Conservation (phyloP, 2,329 filamentous ascomycete species). For the Botrytis paeoniae region DNA sequence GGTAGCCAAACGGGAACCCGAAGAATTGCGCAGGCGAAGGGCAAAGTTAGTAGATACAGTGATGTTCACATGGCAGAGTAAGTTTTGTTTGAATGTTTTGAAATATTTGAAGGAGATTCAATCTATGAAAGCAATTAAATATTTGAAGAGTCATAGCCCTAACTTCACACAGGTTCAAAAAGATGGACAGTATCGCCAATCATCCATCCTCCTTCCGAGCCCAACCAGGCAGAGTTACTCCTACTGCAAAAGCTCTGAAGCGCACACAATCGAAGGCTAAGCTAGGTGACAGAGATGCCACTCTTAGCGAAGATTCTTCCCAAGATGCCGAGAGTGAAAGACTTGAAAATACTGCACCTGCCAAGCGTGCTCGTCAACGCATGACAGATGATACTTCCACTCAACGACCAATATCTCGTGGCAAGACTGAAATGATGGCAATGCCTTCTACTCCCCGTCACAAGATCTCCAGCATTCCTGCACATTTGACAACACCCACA, state of each 20-base stretch:
- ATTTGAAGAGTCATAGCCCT: background rate
- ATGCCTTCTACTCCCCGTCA: constrained; percentile 44
- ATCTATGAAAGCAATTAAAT: background rate
- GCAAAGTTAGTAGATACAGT: constrained; percentile 76
- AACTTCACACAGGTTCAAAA: constrained; percentile 60
- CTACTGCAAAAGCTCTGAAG: constrained; percentile 47
- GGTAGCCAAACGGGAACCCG: constrained; percentile 49
- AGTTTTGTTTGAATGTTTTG: background rate
- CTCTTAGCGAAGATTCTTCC: constrained; percentile 15
- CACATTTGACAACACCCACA: constrained; percentile 71
- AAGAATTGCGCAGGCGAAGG: constrained; percentile 76
- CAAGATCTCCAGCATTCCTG: constrained; percentile 45
- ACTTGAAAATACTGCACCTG: constrained; percentile 41
- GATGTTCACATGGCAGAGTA: constrained; percentile 74
- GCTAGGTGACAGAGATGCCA: constrained; percentile 54
- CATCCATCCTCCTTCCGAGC: constrained; percentile 77
- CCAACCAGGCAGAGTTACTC: constrained; percentile 52
- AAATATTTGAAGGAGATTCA: background rate
- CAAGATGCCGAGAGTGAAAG: constrained; percentile 23
- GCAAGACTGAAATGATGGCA: constrained; percentile 42
- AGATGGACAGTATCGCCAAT: constrained; percentile 93
- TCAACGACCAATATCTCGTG: constrained; percentile 55
- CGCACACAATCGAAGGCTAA: constrained; percentile 59
- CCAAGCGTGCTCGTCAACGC: constrained; percentile 70
- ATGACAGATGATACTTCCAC: constrained; percentile 67